Evolutionary conservation across 2,329 filamentous ascomycete genomes (phyloP).

Genomic region (Teratosphaeria viscida): DNA sequence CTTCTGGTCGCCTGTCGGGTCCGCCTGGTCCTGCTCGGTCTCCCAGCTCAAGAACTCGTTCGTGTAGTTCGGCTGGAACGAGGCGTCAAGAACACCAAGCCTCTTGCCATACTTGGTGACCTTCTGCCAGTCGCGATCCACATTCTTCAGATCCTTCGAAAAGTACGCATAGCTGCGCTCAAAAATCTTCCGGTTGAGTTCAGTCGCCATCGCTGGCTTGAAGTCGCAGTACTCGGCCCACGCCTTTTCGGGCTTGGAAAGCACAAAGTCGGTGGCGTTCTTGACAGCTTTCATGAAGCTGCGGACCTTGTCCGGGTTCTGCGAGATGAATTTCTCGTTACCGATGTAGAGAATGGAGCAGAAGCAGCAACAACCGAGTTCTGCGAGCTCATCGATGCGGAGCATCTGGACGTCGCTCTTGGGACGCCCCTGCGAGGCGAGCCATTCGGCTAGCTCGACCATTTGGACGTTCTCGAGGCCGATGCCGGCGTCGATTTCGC

Average conservation of each 20-base stretch:
- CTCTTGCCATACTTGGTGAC: constrained; percentile 68
- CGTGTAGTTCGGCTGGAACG: constrained; percentile 63
- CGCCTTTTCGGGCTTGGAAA: constrained; percentile 51
- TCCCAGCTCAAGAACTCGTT: constrained; percentile 53
- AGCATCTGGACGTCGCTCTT: constrained; percentile 66
- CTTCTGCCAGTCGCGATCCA: constrained; percentile 64
- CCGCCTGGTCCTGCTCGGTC: constrained; percentile 52
- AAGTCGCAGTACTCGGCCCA: constrained; percentile 61
- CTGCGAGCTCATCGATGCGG: constrained; percentile 68
- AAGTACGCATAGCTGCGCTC: constrained; percentile 71
- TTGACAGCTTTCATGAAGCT: constrained; percentile 66
- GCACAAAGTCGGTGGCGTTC: constrained; percentile 61
- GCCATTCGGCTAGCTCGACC: constrained; percentile 72
- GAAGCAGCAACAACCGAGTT: constrained; percentile 76
- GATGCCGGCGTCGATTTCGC: constrained; percentile 63
- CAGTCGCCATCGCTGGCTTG: constrained; percentile 59
- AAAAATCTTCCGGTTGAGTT: constrained; percentile 67
- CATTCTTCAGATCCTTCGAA: constrained; percentile 63
- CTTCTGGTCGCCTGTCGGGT: constrained; percentile 65
- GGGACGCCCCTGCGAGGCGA: constrained; percentile 50
- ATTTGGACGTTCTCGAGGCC: constrained; percentile 75
- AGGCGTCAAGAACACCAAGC: constrained; percentile 53
- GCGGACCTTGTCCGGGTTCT: constrained; percentile 54
- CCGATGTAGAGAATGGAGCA: constrained; percentile 73
- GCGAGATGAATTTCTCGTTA: constrained; percentile 59